phyloP scores from a whole-genome alignment of 1,284 basidiomycete species.

The Trichosporon sp. region DNA sequence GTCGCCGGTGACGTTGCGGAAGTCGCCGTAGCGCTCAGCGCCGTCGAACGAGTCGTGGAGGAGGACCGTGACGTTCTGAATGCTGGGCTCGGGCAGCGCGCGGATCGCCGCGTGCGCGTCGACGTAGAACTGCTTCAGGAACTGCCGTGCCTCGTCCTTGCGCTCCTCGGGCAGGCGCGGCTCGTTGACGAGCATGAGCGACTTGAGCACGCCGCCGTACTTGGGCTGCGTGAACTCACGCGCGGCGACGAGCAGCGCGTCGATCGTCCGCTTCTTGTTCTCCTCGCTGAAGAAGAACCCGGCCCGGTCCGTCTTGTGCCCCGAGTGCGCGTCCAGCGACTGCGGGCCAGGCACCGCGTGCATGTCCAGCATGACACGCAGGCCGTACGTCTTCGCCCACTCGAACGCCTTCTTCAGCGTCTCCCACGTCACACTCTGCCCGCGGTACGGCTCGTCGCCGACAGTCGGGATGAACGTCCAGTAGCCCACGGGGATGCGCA shows the following conservation, averaged over 20 bases:
- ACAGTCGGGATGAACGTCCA: slow-evolving; percentile 74
- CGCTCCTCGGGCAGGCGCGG: slow-evolving; percentile 19
- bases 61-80: slow-evolving; percentile 74
- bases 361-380: slow-evolving; percentile 77
- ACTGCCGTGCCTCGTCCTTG: slow-evolving; percentile 12
- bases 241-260: not conserved
- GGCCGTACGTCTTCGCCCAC: slow-evolving; percentile 85
- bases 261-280: slow-evolving; percentile 75
- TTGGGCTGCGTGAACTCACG: slow-evolving; percentile 84
- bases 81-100: slow-evolving; percentile 68
- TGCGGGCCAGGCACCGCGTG: slow-evolving; percentile 72
- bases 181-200: slow-evolving; percentile 56
- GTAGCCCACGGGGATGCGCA: slow-evolving; percentile 75
- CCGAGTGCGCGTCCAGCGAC: slow-evolving; percentile 53
- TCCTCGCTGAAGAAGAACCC: slow-evolving; percentile 81
- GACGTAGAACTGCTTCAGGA: slow-evolving; percentile 55
- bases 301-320: slow-evolving; percentile 61
- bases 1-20: slow-evolving; percentile 57
- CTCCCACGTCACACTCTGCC: slow-evolving; percentile 69
- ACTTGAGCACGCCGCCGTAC: slow-evolving; percentile 72
- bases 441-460: slow-evolving; percentile 73
- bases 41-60: slow-evolving; percentile 77
- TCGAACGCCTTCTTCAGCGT: slow-evolving; percentile 65
- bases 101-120: slow-evolving; percentile 76
- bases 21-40: slow-evolving; percentile 60